Conservation (phyloP, 2,329 filamentous ascomycete species). For the Trichoderma atrobrunneum region DNA sequence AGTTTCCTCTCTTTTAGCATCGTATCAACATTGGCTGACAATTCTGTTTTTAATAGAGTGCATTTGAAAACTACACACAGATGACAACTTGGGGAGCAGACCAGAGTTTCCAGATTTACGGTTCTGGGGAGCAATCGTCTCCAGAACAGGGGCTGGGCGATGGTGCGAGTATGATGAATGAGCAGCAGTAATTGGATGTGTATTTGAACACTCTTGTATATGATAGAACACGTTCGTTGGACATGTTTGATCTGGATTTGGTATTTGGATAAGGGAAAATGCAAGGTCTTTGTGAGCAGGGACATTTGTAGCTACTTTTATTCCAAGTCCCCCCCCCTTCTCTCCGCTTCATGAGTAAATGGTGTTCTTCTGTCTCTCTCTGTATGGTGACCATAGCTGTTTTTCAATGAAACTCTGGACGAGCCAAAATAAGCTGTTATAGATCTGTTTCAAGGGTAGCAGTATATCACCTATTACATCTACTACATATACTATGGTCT, state of each 20-base stretch:
- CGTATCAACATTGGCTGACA: constrained; percentile 26
- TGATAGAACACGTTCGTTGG: constrained; percentile 14
- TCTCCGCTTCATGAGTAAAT: not conserved
- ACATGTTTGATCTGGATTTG: not conserved
- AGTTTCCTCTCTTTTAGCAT: not conserved
- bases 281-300: not conserved
- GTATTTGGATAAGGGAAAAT: not conserved
- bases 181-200: constrained; percentile 15
- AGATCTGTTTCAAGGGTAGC: not conserved
- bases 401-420: not conserved
- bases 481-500: too few relatives aligned
- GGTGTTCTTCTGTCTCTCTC: not conserved
- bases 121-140: constrained; percentile 28
- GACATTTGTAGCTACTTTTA: not conserved
- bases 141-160: constrained; percentile 29
- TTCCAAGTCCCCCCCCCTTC: not conserved
- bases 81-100: constrained; percentile 51
- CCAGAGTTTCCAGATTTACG: constrained; percentile 52
- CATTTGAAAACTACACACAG: constrained; percentile 57
- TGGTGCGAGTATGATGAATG: constrained; percentile 27
- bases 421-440: too few relatives aligned
- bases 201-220: constrained; percentile 3
- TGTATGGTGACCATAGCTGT: not conserved
- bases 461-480: not conserved
- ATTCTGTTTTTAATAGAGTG: constrained; percentile 39